These are phyloP conservation scores for Heritiera littoralis DNA, from an alignment of 345 rosid genomes.

Conservation along the genomic window DNA sequence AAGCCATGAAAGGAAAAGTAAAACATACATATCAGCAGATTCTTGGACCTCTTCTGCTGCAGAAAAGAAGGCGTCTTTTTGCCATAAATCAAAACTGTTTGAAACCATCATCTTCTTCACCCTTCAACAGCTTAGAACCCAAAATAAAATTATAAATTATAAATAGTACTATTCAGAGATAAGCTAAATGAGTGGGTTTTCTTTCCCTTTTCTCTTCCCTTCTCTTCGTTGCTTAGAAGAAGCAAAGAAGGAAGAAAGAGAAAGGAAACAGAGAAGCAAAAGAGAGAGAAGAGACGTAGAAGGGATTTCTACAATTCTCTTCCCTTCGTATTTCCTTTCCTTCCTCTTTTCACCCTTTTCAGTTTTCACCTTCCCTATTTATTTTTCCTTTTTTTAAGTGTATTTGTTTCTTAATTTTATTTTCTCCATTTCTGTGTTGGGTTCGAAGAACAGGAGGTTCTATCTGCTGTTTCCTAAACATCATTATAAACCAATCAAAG, in stretches of 20 bases:
- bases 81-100: slow-evolving; percentile 82
- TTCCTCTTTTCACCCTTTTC: neutral
- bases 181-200: neutral
- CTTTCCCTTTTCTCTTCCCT: slow-evolving; percentile 15
- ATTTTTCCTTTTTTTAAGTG: neutral
- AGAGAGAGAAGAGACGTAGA: slow-evolving; percentile 21
- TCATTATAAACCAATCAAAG: neutral
- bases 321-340: neutral
- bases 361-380: neutral
- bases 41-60: slow-evolving; percentile 97
- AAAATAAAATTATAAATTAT: neutral
- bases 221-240: slow-evolving; percentile 28
- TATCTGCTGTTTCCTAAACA: slow-evolving; percentile 17
- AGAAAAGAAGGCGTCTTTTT: slow-evolving; percentile 79
- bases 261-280: slow-evolving; percentile 30
- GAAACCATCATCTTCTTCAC: slow-evolving; percentile 73
- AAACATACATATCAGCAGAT: slow-evolving; percentile 76
- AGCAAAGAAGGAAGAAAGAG: slow-evolving; percentile 45
- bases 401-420: neutral
- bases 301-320: slow-evolving; percentile 18
- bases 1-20: neutral
- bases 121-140: slow-evolving; percentile 5
- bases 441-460: slow-evolving; percentile 15
- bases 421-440: neutral
- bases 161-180: neutral